Evolutionary conservation across 805 yeast genomes (phyloP), one percentile per base, ranked within the genome.

Genomic region (Hanseniaspora thailandica): DNA sequence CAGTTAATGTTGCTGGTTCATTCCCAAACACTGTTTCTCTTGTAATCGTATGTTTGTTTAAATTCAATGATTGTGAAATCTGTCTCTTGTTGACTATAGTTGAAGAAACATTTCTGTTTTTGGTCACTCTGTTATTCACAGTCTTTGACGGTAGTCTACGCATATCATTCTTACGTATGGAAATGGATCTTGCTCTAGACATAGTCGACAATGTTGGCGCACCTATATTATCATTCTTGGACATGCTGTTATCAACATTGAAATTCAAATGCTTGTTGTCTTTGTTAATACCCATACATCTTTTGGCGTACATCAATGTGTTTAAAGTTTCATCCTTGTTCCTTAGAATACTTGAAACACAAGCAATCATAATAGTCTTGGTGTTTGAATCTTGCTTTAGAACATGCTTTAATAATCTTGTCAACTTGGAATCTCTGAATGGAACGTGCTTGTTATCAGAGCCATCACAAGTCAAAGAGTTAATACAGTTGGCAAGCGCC

Each of bases 261-360:
- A 90, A 71, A 62, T 82, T 86, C 56, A 88, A 72, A 55, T 80
- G 82, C 50, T 80, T 73, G 2, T 85, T 71, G 59, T 85, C 86
- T 0, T 96, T 89, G 63, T 85, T 85, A 59, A 89, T 89, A 58
- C 84, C 88, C 63, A 88, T 88, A 15, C 96, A 97, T 40, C 96
- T 71, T 63, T 87, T 81, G 0, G 97, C 97, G 66, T 89, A 90
- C 63, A 86, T 86, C 56, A 90, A 74, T 0, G 97, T 86, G 64
- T 90, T 90, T 50, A 86, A 71, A 0, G 97, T 89, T 63, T 90
- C 97, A 62, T 90, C 97, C 65, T 87, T 88, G 66, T 90, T 97
- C 43, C 72, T 74, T 30, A 85, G 77, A 55, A 88, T 84, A 0
- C 97, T 97, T 4, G 94, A 82, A 3, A 90, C 77, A 67, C 97